Conservation (phyloP, 2,329 filamentous ascomycete genomes). For the Rhynchosporium agropyri region DNA sequence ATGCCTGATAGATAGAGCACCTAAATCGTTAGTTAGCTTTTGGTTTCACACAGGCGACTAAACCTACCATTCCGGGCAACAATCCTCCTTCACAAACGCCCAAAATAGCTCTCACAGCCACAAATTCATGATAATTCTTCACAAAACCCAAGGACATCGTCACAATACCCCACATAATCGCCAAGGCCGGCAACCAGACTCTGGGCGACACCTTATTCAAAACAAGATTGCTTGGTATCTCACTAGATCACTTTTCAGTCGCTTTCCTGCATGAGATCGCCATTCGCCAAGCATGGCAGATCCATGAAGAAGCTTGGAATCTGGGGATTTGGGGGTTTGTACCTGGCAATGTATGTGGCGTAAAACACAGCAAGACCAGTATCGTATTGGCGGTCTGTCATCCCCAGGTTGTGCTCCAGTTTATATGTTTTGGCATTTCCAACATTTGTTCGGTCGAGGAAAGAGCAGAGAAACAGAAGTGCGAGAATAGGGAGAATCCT, state of each 20-base stretch:
- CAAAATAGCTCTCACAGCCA: conserved; percentile 62
- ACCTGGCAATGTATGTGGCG: conserved; percentile 64
- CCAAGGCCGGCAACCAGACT: conserved; percentile 67
- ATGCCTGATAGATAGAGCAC: conserved; percentile 67
- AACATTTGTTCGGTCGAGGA: conserved; percentile 71
- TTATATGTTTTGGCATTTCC: conserved; percentile 70
- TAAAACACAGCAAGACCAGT: conserved; percentile 67
- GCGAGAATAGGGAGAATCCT: conserved; percentile 66
- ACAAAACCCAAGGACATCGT: conserved; percentile 61
- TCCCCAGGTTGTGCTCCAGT: conserved; percentile 58
- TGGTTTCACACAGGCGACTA: neutral
- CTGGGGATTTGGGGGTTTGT: neutral
- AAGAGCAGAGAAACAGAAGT: conserved; percentile 66
- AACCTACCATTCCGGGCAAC: conserved; percentile 62
- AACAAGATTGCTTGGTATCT: conserved; percentile 60
- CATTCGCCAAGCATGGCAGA: neutral
- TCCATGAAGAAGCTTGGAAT: too few relatives aligned
- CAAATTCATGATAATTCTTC: conserved; percentile 52
- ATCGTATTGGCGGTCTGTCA: conserved; percentile 65
- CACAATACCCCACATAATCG: conserved; percentile 66
- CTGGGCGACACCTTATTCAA: conserved; percentile 57
- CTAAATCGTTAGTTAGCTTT: conserved; percentile 38
- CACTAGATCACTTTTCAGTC: conserved; percentile 37
- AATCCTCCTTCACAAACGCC: conserved; percentile 67
- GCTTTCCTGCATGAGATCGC: neutral